phyloP scores from a whole-genome alignment of 306 rosid species.

The Gastrolobium villosum region DNA sequence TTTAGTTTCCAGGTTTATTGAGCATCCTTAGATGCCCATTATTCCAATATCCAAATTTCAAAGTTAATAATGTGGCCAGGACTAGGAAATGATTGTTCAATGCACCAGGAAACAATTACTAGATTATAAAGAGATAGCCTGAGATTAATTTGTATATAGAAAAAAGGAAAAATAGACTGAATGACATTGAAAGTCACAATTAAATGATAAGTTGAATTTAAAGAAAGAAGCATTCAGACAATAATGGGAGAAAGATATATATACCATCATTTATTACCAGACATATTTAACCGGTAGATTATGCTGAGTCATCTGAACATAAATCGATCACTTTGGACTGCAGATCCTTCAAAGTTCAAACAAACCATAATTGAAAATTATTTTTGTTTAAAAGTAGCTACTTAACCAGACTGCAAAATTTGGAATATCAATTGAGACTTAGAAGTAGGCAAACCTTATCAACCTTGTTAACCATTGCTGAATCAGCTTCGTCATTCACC shows the following conservation, averaged over 20 bases:
- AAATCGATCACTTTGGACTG: conserved; percentile 1
- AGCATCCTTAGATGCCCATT: conserved; percentile 22
- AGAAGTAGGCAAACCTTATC: conserved; percentile 50
- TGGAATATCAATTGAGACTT: conserved; percentile 19
- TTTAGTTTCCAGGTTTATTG: conserved; percentile 20
- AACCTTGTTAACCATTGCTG: conserved; percentile 45
- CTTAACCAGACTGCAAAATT: not conserved
- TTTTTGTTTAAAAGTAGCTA: not conserved
- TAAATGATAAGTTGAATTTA: not conserved
- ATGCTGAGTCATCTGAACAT: conserved; percentile 1
- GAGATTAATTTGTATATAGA: not conserved
- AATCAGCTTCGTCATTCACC: conserved; percentile 70
- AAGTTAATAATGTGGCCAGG: conserved; percentile 24
- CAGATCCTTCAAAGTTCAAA: conserved; percentile 23
- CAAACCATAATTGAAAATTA: conserved; percentile 17
- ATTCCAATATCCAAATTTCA: conserved; percentile 20
- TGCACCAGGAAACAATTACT: conserved; percentile 22
- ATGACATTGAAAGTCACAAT: not conserved
- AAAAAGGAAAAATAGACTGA: not conserved
- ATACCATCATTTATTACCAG: conserved; percentile 34
- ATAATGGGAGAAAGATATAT: not conserved
- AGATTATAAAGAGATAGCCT: not conserved
- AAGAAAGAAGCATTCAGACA: not conserved
- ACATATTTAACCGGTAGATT: not conserved
- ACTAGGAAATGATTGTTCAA: conserved; percentile 29